Base-by-base conservation (phyloP, 768 basidiomycete species). In the Clitopilus passeckerianus region DNA sequence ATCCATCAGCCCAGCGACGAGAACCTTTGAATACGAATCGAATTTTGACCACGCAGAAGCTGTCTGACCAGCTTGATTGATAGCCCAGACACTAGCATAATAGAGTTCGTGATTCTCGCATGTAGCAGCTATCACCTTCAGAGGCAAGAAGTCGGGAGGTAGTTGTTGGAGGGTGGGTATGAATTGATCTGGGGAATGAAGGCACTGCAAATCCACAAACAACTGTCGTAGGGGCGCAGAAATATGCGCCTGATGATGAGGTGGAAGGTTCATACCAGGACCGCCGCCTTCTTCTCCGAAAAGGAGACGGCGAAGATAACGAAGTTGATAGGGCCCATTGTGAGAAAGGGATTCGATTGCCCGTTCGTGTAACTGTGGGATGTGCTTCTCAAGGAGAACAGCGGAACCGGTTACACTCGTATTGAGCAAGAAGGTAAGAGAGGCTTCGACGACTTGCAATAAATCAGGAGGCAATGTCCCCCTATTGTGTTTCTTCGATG, bases 11-110 rank as follows among this genome's bases (percentile, higher is more conserved):
- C 69, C 69, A 20, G 75, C 72, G 0, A 81, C 79, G 57, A 90
- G 67, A 27, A 68, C 73, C 61, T 79, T 78, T 60, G 85, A 83
- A 66, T 84, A 90, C 0, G 59, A 67, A 33, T 87, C 86, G 0
- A 87, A 83, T 63, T 88, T 90, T 41, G 74, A 67, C 33, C 98
- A 78, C 12, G 95, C 91, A 18, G 77, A 79, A 56, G 73, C 75
- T 8, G 89, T 82, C 53, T 85, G 75, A 1, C 89, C 90, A 44
- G 76, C 78, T 66, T 80, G 79, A 64, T 93, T 80, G 52, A 86
- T 72, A 1, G 86, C 79, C 95, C 95, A 98, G 5, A 98, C 74
- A 22, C 90, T 86, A 8, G 91, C 92, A 54, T 92, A 86, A 62
- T 81, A 89, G 15, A 85, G 86, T 43, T 77, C 77, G 18, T 80